phyloP scores from a whole-genome alignment of 1,284 basidiomycete genomes.

The Bjerkandera adusta region DNA sequence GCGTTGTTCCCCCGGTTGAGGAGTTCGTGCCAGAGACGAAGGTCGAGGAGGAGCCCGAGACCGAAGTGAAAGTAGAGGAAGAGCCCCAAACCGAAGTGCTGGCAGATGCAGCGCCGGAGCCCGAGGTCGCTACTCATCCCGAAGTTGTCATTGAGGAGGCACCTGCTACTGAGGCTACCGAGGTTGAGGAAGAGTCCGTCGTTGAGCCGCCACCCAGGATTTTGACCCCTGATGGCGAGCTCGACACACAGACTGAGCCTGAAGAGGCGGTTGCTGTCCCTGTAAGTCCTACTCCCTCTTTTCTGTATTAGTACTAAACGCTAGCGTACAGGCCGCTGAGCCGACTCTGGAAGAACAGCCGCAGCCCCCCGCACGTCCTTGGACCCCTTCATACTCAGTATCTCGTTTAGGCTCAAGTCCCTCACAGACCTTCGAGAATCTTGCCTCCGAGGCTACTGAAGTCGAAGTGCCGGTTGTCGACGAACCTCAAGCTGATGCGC shows the following conservation, averaged over 20 bases:
- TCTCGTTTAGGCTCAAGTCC: constrained; percentile 7
- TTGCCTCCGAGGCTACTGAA: no score
- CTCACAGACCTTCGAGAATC: no score
- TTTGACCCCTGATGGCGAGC: constrained; percentile 5
- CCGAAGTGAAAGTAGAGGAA: constrained; percentile 3
- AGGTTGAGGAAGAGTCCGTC: constrained; percentile 9
- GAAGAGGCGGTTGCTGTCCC: constrained; percentile 12
- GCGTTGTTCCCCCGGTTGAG: constrained; percentile 8
- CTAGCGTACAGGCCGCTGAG: no score
- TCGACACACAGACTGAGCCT: constrained; percentile 4
- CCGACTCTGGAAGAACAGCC: background rate
- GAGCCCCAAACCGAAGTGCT: background rate
- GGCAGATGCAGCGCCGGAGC: constrained; percentile 8
- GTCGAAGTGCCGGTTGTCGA: no score
- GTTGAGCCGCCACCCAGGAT: constrained; percentile 2
- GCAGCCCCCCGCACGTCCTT: constrained; percentile 5
- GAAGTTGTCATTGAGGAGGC: constrained; percentile 4
- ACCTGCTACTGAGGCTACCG: background rate
- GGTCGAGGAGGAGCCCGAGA: constrained; percentile 6
- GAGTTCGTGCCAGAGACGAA: constrained; percentile 5
- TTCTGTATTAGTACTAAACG: no score
- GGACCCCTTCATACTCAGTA: constrained; percentile 20
- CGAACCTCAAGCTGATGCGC: no score
- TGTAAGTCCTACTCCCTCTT: background rate
- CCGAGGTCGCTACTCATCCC: constrained; percentile 18